Conservation (phyloP, 2,329 filamentous ascomycete genomes). For the Microdochium paspali region DNA sequence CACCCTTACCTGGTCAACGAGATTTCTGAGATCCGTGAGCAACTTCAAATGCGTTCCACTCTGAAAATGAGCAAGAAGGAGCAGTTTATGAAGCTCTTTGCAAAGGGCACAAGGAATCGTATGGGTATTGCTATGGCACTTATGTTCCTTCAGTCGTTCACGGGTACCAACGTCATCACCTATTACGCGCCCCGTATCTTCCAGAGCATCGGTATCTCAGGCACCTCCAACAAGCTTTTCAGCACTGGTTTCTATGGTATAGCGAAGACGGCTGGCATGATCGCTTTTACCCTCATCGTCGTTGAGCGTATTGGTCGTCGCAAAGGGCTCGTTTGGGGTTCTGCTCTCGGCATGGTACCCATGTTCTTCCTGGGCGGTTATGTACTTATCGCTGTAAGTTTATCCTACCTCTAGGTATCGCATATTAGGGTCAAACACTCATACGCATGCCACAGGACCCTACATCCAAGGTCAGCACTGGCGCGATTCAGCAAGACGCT, state of each 20-base stretch:
- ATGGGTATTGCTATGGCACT: slow-evolving; percentile 43
- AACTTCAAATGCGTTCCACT: slow-evolving; percentile 25
- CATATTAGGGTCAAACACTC: slow-evolving; percentile 44
- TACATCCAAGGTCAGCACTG: slow-evolving; percentile 29
- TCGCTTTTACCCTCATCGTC: slow-evolving; percentile 31
- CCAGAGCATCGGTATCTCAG: slow-evolving; percentile 23
- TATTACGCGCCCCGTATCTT: slow-evolving; percentile 39
- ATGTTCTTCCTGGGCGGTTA: slow-evolving; percentile 32
- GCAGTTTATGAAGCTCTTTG: slow-evolving; percentile 22
- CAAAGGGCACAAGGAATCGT: slow-evolving; percentile 30
- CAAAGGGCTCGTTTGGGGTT: slow-evolving; percentile 34
- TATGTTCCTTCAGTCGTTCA: slow-evolving; percentile 41
- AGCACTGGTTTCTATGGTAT: slow-evolving; percentile 31
- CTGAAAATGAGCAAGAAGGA: slow-evolving; percentile 17
- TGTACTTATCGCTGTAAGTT: slow-evolving; percentile 16
- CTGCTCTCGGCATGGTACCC: slow-evolving; percentile 26
- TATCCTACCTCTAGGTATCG: slow-evolving; percentile 1
- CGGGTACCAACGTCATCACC: slow-evolving; percentile 50
- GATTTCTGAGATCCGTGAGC: slow-evolving; percentile 50
- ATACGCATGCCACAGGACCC: slow-evolving; percentile 12
- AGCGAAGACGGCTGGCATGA: slow-evolving; percentile 24
- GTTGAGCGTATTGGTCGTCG: slow-evolving; percentile 38
- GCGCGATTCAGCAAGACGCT: slow-evolving; percentile 29
- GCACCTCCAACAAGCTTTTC: slow-evolving; percentile 22
- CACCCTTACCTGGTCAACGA: slow-evolving; percentile 44